phyloP scores from a whole-genome alignment of 495 filamentous ascomycete genomes.

The Penicillium ucsense region DNA sequence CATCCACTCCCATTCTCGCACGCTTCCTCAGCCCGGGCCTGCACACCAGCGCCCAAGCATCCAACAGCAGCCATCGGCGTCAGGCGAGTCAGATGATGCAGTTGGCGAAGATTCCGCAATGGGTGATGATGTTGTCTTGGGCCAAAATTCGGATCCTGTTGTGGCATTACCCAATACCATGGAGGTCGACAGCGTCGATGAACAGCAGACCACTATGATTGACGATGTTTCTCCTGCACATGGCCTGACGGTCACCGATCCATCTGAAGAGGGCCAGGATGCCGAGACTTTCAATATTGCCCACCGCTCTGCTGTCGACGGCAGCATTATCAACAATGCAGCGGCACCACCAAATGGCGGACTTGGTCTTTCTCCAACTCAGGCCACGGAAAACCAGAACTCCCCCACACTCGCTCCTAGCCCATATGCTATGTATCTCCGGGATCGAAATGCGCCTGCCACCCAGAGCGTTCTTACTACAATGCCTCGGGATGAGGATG shows the following conservation, averaged over 20 bases:
- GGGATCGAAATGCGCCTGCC: conserved; percentile 56
- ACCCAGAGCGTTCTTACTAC: conserved; percentile 65
- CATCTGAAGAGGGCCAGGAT: conserved; percentile 68
- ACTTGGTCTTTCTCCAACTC: conserved; percentile 68
- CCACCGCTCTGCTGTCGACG: conserved; percentile 79
- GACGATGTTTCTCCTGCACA: conserved; percentile 66
- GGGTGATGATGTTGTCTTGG: conserved; percentile 47
- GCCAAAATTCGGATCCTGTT: conserved; percentile 63
- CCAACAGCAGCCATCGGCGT: conserved; percentile 77
- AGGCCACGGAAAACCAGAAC: conserved; percentile 59
- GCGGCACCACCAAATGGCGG: conserved; percentile 45
- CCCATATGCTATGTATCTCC: conserved; percentile 63
- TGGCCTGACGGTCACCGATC: conserved; percentile 63
- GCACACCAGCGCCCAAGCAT: conserved; percentile 64
- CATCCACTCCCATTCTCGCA: conserved; percentile 37
- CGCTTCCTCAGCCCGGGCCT: conserved; percentile 30
- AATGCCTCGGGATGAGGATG: conserved; percentile 94
- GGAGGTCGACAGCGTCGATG: conserved; percentile 72
- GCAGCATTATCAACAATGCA: conserved; percentile 64
- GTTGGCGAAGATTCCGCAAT: conserved; percentile 63
- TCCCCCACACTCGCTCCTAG: conserved; percentile 61
- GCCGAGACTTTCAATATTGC: conserved; percentile 91
- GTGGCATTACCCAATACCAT: conserved; percentile 69
- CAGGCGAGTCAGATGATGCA: conserved; percentile 78
- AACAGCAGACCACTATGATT: conserved; percentile 56